Evolutionary conservation across 2,329 filamentous ascomycete genomes (phyloP).

Genomic region (Beauveria sp.): DNA sequence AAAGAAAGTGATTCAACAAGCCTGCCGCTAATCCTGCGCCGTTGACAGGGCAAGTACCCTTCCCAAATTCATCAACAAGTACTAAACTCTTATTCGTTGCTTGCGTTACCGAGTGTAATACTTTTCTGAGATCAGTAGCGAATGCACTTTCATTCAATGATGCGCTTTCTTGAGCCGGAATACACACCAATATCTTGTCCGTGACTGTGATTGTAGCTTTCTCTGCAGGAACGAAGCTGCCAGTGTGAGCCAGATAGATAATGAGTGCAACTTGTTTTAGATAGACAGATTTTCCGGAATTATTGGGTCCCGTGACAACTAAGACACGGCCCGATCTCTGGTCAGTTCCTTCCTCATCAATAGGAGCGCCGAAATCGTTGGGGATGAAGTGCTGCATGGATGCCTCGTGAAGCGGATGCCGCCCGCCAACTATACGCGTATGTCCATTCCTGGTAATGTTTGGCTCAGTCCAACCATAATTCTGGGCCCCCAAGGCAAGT

Average conservation of each 20-base stretch:
- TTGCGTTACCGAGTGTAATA: slow-evolving; percentile 66
- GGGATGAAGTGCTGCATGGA: slow-evolving; percentile 73
- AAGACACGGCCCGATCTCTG: slow-evolving; percentile 47
- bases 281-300: slow-evolving; percentile 94
- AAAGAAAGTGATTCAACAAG: slow-evolving; percentile 48
- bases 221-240: slow-evolving; percentile 82
- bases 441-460: slow-evolving; percentile 61
- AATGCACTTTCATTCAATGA: slow-evolving; percentile 54
- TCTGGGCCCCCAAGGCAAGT: slow-evolving; percentile 66
- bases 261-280: slow-evolving; percentile 89
- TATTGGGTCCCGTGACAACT: slow-evolving; percentile 86
- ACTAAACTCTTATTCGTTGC: slow-evolving; percentile 71
- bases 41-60: slow-evolving; percentile 52
- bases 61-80: slow-evolving; percentile 87
- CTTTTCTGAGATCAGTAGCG: slow-evolving; percentile 77
- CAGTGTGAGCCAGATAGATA: slow-evolving; percentile 85
- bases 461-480: slow-evolving; percentile 65
- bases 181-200: slow-evolving; percentile 84
- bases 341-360: slow-evolving; percentile 22
- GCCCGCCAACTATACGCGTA: slow-evolving; percentile 67
- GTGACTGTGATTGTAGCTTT: slow-evolving; percentile 74
- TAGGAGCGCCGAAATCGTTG: slow-evolving; percentile 64
- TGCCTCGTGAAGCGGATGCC: slow-evolving; percentile 81
- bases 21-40: slow-evolving; percentile 52
- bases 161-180: slow-evolving; percentile 64